Conservation (phyloP, 345 rosid genomes). For the Citrus maxima region DNA sequence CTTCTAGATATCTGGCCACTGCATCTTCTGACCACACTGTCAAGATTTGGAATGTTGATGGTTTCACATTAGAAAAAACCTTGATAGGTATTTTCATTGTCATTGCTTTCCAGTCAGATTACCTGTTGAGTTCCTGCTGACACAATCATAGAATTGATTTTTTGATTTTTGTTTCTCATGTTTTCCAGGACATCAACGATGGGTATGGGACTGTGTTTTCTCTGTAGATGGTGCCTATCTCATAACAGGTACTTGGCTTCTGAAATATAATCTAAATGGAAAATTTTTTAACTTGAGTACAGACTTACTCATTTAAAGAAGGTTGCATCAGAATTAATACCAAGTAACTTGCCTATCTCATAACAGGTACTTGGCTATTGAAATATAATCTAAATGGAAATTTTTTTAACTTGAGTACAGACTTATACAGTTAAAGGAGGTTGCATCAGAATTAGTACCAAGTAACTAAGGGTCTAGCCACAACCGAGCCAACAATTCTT, state of each 20-base stretch:
- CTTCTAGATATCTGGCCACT: constrained; percentile 83
- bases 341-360: constrained; percentile 51
- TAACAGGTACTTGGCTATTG: constrained; percentile 52
- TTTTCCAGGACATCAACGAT: constrained; percentile 77
- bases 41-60: constrained; percentile 96
- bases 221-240: constrained; percentile 97
- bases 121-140: neutral
- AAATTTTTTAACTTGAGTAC: neutral
- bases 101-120: neutral
- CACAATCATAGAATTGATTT: neutral
- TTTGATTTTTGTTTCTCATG: constrained; percentile 3
- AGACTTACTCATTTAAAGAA: neutral
- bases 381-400: neutral
- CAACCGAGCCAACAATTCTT: neutral
- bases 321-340: too few relatives aligned
- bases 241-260: constrained; percentile 57
- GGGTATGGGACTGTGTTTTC: constrained; percentile 99
- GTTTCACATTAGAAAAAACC: constrained; percentile 88
- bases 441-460: too few relatives aligned
- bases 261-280: neutral
- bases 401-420: neutral
- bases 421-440: neutral
- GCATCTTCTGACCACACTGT: constrained; percentile 93
- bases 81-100: constrained; percentile 44
- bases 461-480: neutral